Evolutionary conservation across 1,284 basidiomycete genomes (phyloP), one percentile per base, ranked within the genome.

Genomic region (Trichosporon inkin): DNA sequence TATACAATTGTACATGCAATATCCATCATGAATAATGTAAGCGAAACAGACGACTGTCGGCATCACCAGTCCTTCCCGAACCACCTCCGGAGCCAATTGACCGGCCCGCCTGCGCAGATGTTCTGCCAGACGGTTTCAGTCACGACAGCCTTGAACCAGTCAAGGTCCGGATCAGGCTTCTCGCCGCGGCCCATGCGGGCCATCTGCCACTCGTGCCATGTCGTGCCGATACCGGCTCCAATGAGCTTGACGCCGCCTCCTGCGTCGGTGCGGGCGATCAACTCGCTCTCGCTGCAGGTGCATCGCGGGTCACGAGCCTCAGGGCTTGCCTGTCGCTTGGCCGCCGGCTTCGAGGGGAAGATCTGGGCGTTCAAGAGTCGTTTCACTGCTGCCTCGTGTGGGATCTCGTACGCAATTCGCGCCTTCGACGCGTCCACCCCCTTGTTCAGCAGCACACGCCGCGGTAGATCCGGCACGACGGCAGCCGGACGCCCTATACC

Each of bases 121-220:
- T 68, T 68, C 56, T 62, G 67, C 73, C 73, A 74, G 0, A 74
- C 17, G 11, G 61, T 64, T 36, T 74, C 70, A 2, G 57, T 35
- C 14, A 70, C 32, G n/a, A 69, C 47, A 6, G 62, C 63, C 1
- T 63, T 62, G 38, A 62, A 58, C 72, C 74, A 77, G 36, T 66
- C 59, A 62, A 77, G 69, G 20, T 54, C 14, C 14, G 61, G 34
- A 53, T 75, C 71, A 5, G 74, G 68, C 40, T 75, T 65, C 17
- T 69, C 56, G 0, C 75, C 73, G 28, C 73, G 58, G 19, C 69
- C 73, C 1, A 77, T 64, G 10, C 73, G 60, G 13, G 63, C 66
- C 57, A 76, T 61, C 63, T 77, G 75, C 75, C 74, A 76, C 64
- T 75, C 73, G 58, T 76, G 74, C 75, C 75, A 77, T 17, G 72